Conservation (phyloP, 2,329 filamentous ascomycete species). For the Sarocladiaceae sp. region DNA sequence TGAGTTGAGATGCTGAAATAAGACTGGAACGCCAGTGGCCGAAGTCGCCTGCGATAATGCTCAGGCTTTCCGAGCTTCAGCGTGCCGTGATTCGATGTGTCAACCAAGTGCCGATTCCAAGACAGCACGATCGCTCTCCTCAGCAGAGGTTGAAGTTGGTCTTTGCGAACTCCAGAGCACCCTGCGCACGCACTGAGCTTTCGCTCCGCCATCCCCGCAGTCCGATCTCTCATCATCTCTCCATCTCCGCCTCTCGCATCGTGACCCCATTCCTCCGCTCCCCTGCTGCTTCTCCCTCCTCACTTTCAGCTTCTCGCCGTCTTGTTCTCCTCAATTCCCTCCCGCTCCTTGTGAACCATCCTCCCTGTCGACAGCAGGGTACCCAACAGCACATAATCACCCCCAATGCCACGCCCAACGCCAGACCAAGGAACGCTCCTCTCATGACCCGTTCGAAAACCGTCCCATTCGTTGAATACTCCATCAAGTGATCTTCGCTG, state of each 20-base stretch:
- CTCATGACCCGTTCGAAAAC: constrained; percentile 7
- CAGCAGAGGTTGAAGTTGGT: too few species aligned
- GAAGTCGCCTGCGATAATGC: too few species aligned
- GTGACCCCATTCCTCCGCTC: background rate
- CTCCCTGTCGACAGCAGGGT: background rate
- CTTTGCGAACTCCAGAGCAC: too few species aligned
- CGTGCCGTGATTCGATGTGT: too few species aligned
- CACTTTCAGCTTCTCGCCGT: background rate
- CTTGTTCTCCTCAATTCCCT: background rate
- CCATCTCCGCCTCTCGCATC: background rate
- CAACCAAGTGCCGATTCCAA: too few species aligned
- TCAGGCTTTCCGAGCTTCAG: too few species aligned
- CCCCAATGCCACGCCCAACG: constrained; percentile 4
- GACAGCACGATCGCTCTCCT: too few species aligned
- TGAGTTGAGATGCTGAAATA: too few species aligned
- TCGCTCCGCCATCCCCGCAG: too few species aligned
- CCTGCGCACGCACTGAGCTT: too few species aligned
- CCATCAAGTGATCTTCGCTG: constrained; percentile 3
- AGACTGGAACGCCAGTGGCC: too few species aligned
- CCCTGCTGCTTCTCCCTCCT: background rate
- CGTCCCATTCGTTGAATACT: background rate
- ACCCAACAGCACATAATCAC: constrained; percentile 9
- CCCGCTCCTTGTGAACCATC: background rate
- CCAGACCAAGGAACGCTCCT: constrained; percentile 1
- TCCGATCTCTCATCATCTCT: background rate